phyloP scores from a whole-genome alignment of 306 rosid species.

The Inga laurina region DNA sequence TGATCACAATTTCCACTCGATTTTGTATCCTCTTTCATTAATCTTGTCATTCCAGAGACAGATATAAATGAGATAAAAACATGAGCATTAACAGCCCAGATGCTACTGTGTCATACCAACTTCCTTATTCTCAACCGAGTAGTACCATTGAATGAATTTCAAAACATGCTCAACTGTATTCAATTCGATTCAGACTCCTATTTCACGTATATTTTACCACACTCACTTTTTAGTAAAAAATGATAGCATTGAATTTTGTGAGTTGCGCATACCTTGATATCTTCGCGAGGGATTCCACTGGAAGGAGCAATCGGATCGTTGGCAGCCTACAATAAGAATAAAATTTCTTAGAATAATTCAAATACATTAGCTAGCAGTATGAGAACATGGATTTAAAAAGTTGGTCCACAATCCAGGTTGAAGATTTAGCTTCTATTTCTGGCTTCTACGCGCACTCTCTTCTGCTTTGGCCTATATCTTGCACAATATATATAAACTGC shows the following conservation, averaged over 20 bases:
- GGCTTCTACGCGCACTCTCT: background rate
- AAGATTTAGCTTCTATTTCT: conserved; percentile 7
- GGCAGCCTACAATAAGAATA: conserved; percentile 63
- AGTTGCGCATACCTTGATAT: conserved; percentile 67
- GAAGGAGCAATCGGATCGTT: conserved; percentile 93
- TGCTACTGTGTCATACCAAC: background rate
- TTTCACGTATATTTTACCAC: conserved; percentile 5
- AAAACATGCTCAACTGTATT: background rate
- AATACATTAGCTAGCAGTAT: background rate
- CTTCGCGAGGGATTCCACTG: conserved; percentile 85
- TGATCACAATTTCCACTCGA: background rate
- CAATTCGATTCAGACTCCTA: background rate
- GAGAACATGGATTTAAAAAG: background rate
- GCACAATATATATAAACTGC: background rate
- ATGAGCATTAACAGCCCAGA: background rate
- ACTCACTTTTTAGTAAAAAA: background rate
- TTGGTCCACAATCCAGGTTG: background rate
- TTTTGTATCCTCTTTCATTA: background rate
- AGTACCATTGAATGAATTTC: conserved; percentile 3
- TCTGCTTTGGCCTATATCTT: background rate
- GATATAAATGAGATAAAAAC: background rate
- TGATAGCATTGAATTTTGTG: conserved; percentile 10
- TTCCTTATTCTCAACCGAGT: conserved; percentile 9
- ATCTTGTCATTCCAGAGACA: background rate
- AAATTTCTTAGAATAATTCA: background rate